Evolutionary conservation across 2,329 filamentous ascomycete species (phyloP), one percentile per base, ranked within the genome.

Genomic region (Colletotrichum aenigma): DNA sequence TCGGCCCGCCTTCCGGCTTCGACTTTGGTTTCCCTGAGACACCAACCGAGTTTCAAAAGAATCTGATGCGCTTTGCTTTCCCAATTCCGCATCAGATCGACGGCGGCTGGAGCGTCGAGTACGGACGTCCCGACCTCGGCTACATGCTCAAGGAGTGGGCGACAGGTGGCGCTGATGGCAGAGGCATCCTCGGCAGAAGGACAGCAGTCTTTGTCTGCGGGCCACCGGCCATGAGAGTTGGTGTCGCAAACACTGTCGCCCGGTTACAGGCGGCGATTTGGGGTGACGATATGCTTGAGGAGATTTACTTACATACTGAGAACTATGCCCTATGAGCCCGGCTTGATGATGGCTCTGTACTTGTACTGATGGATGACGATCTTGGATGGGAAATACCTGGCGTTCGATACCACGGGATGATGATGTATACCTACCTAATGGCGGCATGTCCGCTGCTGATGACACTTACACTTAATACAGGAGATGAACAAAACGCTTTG

Each of bases 151-250:
- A 92, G 80, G 93, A 97, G 78, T 93, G 96, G 90, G 94, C 95
- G 6, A 93, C 91, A 26, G 93, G 93, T n/a, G 93, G 93, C 68
- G 79, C 87, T 1, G 91, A 93, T 78, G 91, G 92, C 4, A 86
- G 91, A 61, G 92, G 92, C 1, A 92, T 93, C 71, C 93, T 97
- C 74, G 96, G 96, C 3, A 89, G 94, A 60, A 88, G 95, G 73
- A 96, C 95, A 4, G 96, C 95, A 79, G 95, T 98, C 7, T 98
- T 97, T 83, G 96, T 98, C 16, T 98, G 96, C 81, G 96, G 96
- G 0, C 96, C 96, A 21, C 92, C 95, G 2, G 89, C 92, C 73
- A 97, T 98, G 96, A 88, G 96, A 77, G 92, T 96, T 15, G 95
- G 96, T 79, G 96, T 98, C 18, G 93, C 94, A n/a, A 94, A 92